phyloP scores from a whole-genome alignment of 2,329 filamentous ascomycete genomes.

The Macrophomina phaseolina region DNA sequence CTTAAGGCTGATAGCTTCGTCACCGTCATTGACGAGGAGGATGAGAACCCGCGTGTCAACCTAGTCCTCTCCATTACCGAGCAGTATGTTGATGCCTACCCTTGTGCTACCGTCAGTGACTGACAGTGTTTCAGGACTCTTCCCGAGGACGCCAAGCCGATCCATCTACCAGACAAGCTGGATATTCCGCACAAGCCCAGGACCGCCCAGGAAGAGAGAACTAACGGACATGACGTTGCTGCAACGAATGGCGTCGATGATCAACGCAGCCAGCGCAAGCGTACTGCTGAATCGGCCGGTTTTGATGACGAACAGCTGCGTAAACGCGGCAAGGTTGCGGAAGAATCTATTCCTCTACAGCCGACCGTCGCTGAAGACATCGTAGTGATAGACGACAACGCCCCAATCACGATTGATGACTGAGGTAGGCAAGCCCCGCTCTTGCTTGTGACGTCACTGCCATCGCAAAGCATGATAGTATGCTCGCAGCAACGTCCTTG shows the following conservation, averaged over 20 bases:
- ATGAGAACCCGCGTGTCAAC: constrained; percentile 79
- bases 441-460: constrained; percentile 11
- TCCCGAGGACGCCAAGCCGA: constrained; percentile 57
- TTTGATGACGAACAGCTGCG: constrained; percentile 42
- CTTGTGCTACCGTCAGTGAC: neutral
- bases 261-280: constrained; percentile 56
- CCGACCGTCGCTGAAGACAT: constrained; percentile 44
- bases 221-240: constrained; percentile 39
- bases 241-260: constrained; percentile 39
- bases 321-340: constrained; percentile 50
- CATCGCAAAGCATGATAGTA: neutral
- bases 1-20: constrained; percentile 77
- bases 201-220: constrained; percentile 32
- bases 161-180: constrained; percentile 55
- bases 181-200: constrained; percentile 57
- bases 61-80: constrained; percentile 74
- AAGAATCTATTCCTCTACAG: constrained; percentile 32
- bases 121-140: constrained; percentile 31
- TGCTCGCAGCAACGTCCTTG: neutral
- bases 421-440: constrained; percentile 22
- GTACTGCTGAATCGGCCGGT: constrained; percentile 50
- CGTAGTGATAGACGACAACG: constrained; percentile 40
- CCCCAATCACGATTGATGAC: constrained; percentile 45
- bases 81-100: constrained; percentile 53
- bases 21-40: constrained; percentile 82